Conservation (phyloP, 495 filamentous ascomycete species). For the Cladorrhinum samala region DNA sequence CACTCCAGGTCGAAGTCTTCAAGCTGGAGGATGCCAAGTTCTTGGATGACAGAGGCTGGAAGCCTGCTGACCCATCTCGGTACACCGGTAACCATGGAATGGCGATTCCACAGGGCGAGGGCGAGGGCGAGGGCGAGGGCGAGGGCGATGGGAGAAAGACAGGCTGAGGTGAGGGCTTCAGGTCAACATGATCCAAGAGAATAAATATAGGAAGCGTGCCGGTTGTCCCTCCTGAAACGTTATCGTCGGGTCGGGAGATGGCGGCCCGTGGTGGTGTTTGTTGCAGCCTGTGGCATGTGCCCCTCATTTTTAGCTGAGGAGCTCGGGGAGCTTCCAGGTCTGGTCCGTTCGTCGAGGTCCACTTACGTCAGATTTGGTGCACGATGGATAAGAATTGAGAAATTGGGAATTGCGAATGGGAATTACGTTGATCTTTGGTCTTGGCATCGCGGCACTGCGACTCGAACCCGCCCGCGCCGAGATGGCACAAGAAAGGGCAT, state of each 20-base stretch:
- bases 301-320: neutral
- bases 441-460: too few species aligned
- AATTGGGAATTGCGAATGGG: neutral
- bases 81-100: constrained; percentile 69
- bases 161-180: too few species aligned
- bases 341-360: neutral
- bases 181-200: too few species aligned
- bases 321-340: neutral
- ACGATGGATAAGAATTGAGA: too few species aligned
- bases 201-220: neutral
- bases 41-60: constrained; percentile 53
- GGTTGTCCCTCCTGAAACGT: neutral
- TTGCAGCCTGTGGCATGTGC: too few species aligned
- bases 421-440: neutral
- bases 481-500: too few species aligned
- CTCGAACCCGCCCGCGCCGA: too few species aligned
- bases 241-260: neutral
- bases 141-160: too few species aligned
- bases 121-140: neutral
- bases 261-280: neutral
- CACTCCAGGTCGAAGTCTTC: constrained; percentile 65
- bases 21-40: constrained; percentile 46
- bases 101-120: constrained; percentile 16
- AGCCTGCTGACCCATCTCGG: constrained; percentile 44
- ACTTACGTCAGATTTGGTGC: neutral